phyloP scores from a whole-genome alignment of 2,329 filamentous ascomycete genomes.

The Ambrosiella xylebori region DNA sequence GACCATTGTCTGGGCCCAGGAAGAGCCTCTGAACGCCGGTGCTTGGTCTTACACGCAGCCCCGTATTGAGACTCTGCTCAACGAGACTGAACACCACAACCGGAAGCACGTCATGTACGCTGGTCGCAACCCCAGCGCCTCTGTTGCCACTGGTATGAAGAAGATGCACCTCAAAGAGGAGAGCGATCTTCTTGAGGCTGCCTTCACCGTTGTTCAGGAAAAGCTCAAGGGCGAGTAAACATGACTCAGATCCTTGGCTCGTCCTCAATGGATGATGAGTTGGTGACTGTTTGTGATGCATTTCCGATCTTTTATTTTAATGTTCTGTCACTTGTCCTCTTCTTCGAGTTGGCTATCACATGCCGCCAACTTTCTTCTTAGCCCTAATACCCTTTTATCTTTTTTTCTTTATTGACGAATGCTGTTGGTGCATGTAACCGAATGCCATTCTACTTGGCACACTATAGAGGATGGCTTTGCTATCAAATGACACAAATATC shows the following conservation, averaged over 20 bases:
- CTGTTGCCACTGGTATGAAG: conserved; percentile 88
- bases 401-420: conserved; percentile 2
- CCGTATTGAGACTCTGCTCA: conserved; percentile 87
- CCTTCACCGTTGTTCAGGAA: conserved; percentile 47
- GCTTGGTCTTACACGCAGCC: conserved; percentile 97
- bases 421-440: neutral
- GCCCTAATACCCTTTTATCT: conserved; percentile 4
- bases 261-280: too few species aligned
- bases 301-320: neutral
- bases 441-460: neutral
- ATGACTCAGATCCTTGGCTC: too few species aligned
- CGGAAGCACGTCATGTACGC: conserved; percentile 95
- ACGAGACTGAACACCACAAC: conserved; percentile 82
- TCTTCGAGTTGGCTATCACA: neutral
- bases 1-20: conserved; percentile 93
- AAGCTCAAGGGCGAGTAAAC: conserved; percentile 50
- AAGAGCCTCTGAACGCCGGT: conserved; percentile 94
- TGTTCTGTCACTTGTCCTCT: neutral
- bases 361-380: neutral
- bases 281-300: neutral
- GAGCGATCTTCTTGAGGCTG: conserved; percentile 56
- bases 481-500: neutral
- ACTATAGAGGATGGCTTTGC: neutral
- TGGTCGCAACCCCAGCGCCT: conserved; percentile 81
- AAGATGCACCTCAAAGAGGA: conserved; percentile 80